Conservation (phyloP, 192 early-diverging fungal genomes). For the Borealophlyctis nickersoniae region DNA sequence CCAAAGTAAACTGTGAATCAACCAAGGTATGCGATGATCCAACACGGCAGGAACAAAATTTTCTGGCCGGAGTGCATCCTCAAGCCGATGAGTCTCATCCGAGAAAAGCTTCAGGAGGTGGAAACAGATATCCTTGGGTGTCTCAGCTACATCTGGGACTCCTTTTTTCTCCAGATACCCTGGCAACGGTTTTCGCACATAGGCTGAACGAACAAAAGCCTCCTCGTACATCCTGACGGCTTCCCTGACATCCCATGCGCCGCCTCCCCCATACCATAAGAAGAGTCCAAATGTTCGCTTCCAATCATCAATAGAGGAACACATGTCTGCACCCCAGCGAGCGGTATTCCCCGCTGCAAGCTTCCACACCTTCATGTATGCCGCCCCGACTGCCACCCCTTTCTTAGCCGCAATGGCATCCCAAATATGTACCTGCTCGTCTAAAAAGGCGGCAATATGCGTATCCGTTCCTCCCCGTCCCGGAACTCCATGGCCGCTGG, state of each 20-base stretch:
- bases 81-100: constrained; percentile 46
- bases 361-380: constrained; percentile 39
- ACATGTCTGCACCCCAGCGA: constrained; percentile 27
- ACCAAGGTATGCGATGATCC: constrained; percentile 68
- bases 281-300: constrained; percentile 47
- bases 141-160: not conserved
- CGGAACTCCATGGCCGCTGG: constrained; percentile 39
- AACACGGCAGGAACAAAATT: constrained; percentile 54
- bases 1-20: constrained; percentile 57
- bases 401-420: not conserved
- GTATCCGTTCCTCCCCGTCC: constrained; percentile 26
- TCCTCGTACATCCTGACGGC: constrained; percentile 38
- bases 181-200: constrained; percentile 6
- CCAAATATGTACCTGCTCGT: constrained; percentile 41
- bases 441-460: constrained; percentile 17
- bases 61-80: constrained; percentile 57
- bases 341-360: constrained; percentile 35
- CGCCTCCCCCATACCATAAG: constrained; percentile 52
- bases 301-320: constrained; percentile 34
- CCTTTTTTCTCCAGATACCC: constrained; percentile 10
- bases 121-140: constrained; percentile 59
- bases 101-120: constrained; percentile 69
- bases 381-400: constrained; percentile 12
- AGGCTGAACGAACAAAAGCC: constrained; percentile 9
- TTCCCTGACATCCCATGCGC: constrained; percentile 26